Evolutionary conservation across 1,284 basidiomycete genomes (phyloP).

Genomic region (Leccinum subrobustum): DNA sequence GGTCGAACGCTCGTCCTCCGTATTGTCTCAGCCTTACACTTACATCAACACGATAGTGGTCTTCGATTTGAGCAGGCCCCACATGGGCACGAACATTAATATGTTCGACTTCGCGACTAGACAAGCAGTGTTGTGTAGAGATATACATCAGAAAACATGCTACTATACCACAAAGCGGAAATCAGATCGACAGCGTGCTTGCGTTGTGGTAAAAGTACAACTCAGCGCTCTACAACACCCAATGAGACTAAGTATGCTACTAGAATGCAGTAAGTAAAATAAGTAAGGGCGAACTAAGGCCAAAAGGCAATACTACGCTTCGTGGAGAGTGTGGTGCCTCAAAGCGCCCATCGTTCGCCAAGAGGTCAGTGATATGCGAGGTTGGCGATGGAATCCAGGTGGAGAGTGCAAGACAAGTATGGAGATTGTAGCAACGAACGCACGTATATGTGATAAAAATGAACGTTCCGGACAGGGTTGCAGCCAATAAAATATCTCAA

Average conservation of each 20-base stretch:
- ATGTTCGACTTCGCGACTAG: not conserved
- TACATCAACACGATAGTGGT: slow-evolving; percentile 53
- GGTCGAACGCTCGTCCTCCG: slow-evolving; percentile 10
- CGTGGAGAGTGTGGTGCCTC: slow-evolving; percentile 2
- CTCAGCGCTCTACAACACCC: slow-evolving; percentile 33
- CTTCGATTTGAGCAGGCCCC: slow-evolving; percentile 74
- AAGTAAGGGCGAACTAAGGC: slow-evolving; percentile 28
- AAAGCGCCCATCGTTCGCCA: slow-evolving; percentile 16
- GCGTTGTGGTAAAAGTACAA: slow-evolving; percentile 36
- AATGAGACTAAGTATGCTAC: slow-evolving; percentile 32
- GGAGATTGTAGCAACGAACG: slow-evolving; percentile 33
- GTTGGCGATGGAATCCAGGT: slow-evolving; percentile 19
- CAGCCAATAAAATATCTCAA: slow-evolving; percentile 25
- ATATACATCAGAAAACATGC: slow-evolving; percentile 10
- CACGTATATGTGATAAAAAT: slow-evolving; percentile 28
- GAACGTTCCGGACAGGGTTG: slow-evolving; percentile 25
- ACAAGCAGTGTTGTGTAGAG: slow-evolving; percentile 15
- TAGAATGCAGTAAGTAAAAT: slow-evolving; percentile 33
- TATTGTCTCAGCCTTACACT: not conserved
- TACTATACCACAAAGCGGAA: slow-evolving; percentile 8
- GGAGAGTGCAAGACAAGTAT: slow-evolving; percentile 12
- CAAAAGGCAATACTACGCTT: slow-evolving; percentile 18
- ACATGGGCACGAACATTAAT: slow-evolving; percentile 46
- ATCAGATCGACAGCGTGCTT: slow-evolving; percentile 16
- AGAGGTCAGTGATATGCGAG: slow-evolving; percentile 13